Base-by-base conservation (phyloP, 169 alveolate species). In the Cyclospora cayetanensis region DNA sequence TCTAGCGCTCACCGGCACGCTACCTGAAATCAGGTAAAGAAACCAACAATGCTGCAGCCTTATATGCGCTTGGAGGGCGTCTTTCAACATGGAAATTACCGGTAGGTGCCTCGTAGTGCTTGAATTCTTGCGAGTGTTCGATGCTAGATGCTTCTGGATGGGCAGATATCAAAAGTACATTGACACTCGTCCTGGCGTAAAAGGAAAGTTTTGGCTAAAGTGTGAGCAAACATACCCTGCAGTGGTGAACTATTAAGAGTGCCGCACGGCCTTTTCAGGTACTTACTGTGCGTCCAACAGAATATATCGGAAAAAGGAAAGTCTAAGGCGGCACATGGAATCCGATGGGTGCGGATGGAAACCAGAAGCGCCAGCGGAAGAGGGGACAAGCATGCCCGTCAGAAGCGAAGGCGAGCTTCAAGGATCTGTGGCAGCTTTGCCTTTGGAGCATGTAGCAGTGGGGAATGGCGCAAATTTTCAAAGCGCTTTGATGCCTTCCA, bases 31-130 rank as follows among this genome's bases (percentile, higher is more conserved):
- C 85, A 74, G 85, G 63, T 41, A n/a, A 74, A 27, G 39, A 20
- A 20, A 5, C 66, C 66, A 1, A 42, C 85, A 0, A 29, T 42
- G 63, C 65, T 74, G 63, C 85, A 74, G 63, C 85, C 60, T 0
- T 74, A 41, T n/a, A 74, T 74, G 85, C 85, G 66, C 43, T 41
- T 74, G 18, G 65, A 39, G 34, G 85, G 85, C 39, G 39, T 74
- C 25, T 5, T 25, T 35, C 31, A 42, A 7, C 31, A 39, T 15
- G 35, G 42, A n/a, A n/a, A 35, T 31, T 70, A 70, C 34, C 35
- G 53, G 82, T 70, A 70, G 2, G 65, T 11, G 12, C 22, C n/a
- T n/a, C 18, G 39, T 7, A 15, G 25, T 15, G 1, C 42, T 0
- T 22, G 20, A 41, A 4, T 74, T 20, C 34, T 18, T 1, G 52